Percentiles rank a stretch among this genome's conserved stretches.
These are phyloP conservation scores for Microcos paniculata DNA, from an alignment of 345 rosid species.

Conservation along the genomic window DNA sequence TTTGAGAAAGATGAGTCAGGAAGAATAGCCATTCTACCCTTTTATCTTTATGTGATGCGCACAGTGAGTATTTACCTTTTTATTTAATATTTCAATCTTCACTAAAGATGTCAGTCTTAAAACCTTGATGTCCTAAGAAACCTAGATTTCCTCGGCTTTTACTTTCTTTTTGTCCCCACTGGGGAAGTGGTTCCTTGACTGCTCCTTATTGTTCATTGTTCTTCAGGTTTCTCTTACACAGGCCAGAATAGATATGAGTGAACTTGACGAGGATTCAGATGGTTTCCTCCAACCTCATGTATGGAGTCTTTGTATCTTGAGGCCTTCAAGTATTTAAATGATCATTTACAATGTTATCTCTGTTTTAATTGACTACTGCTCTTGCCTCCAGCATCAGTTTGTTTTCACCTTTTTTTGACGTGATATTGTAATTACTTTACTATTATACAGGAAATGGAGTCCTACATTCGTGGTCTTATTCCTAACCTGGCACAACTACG, in stretches of 20 bases:
- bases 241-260: slow-evolving; percentile 99
- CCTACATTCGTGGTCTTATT: slow-evolving; percentile 87
- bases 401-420: neutral
- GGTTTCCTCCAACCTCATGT: slow-evolving; percentile 95
- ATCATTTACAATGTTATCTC: neutral
- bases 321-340: slow-evolving; percentile 4
- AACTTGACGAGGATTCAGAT: slow-evolving; percentile 97
- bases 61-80: slow-evolving; percentile 55
- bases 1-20: slow-evolving; percentile 99
- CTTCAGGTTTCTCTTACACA: slow-evolving; percentile 95
- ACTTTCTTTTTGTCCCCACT: neutral
- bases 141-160: neutral
- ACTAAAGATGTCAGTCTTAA: neutral
- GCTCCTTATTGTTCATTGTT: slow-evolving; percentile 19
- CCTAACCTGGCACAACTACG: slow-evolving; percentile 95
- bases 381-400: neutral
- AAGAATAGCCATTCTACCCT: slow-evolving; percentile 95
- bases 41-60: slow-evolving; percentile 98
- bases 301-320: slow-evolving; percentile 18
- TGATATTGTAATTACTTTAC: slow-evolving; percentile 13
- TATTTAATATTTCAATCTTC: neutral
- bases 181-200: slow-evolving; percentile 8
- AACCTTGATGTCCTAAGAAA: neutral
- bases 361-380: neutral
- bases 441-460: slow-evolving; percentile 87